A percentile compares a stretch with the other conserved stretches of the same genome.
These are phyloP conservation scores for Penicillium crystallinum DNA, from an alignment of 495 filamentous ascomycete genomes.

Conservation along the genomic window DNA sequence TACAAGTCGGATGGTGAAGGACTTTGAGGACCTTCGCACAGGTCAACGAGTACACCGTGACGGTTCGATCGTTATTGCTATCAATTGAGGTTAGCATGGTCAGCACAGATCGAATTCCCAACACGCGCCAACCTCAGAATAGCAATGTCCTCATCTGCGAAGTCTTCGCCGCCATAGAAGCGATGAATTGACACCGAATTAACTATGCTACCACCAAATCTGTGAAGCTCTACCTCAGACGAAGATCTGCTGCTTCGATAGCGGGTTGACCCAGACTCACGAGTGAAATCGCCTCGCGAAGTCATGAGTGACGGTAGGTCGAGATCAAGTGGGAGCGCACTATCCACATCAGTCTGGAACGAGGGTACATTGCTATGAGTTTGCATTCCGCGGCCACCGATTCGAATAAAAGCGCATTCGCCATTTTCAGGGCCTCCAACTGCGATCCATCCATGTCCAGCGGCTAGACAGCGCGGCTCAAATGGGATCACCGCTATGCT, in stretches of 20 bases:
- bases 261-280: constrained; percentile 27
- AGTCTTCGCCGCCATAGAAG: constrained; percentile 42
- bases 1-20: constrained; percentile 67
- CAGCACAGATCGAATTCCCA: background rate
- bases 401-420: constrained; percentile 73
- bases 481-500: constrained; percentile 76
- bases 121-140: constrained; percentile 52
- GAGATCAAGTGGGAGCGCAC: constrained; percentile 54
- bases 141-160: constrained; percentile 56
- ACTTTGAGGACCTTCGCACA: constrained; percentile 56
- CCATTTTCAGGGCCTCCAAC: constrained; percentile 78
- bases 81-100: constrained; percentile 8
- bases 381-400: constrained; percentile 37
- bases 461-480: constrained; percentile 75
- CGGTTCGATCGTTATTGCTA: constrained; percentile 85
- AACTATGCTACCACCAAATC: constrained; percentile 56
- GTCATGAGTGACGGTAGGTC: constrained; percentile 33
- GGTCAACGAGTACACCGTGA: constrained; percentile 71
- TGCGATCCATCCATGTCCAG: constrained; percentile 81
- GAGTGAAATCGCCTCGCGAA: constrained; percentile 18
- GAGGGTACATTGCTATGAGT: constrained; percentile 29
- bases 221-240: constrained; percentile 48
- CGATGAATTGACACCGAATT: constrained; percentile 69
- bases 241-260: constrained; percentile 25
- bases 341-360: constrained; percentile 51